Percentiles rank a stretch among this genome's conserved stretches.
These are phyloP conservation scores for Hemisphaericaspora subhashii DNA, from an alignment of 1,139 yeast species.

Conservation along the genomic window DNA sequence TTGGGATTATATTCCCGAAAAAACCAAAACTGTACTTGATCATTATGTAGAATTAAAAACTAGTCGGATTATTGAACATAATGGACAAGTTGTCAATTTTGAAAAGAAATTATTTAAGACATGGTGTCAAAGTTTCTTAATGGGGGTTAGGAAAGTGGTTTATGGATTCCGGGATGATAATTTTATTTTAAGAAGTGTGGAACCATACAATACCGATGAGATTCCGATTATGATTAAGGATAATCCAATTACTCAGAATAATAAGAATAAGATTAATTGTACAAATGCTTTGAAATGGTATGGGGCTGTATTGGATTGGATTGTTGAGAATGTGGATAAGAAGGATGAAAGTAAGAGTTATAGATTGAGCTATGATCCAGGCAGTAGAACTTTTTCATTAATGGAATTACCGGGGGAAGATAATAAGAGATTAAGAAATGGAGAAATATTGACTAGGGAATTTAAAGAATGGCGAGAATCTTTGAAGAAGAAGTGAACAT, in stretches of 20 bases:
- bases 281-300: constrained; percentile 81
- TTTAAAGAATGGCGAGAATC: constrained; percentile 61
- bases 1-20: constrained; percentile 72
- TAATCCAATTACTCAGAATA: constrained; percentile 29
- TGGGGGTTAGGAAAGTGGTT: constrained; percentile 75
- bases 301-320: constrained; percentile 82
- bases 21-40: constrained; percentile 46
- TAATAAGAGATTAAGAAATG: constrained; percentile 29
- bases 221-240: constrained; percentile 63
- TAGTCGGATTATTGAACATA: constrained; percentile 51
- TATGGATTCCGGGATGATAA: constrained; percentile 86
- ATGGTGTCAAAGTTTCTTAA: constrained; percentile 93
- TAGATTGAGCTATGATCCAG: constrained; percentile 36
- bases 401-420: constrained; percentile 29
- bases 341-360: constrained; percentile 36
- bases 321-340: constrained; percentile 53
- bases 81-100: constrained; percentile 56
- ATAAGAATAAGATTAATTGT: constrained; percentile 54
- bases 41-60: constrained; percentile 91
- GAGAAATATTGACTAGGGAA: constrained; percentile 49
- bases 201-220: constrained; percentile 74
- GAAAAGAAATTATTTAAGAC: constrained; percentile 73
- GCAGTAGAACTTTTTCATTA: constrained; percentile 30
- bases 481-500: neutral
- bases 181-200: constrained; percentile 62